Base-by-base conservation (phyloP, 495 filamentous ascomycete genomes). In the Penicillium silybi region DNA sequence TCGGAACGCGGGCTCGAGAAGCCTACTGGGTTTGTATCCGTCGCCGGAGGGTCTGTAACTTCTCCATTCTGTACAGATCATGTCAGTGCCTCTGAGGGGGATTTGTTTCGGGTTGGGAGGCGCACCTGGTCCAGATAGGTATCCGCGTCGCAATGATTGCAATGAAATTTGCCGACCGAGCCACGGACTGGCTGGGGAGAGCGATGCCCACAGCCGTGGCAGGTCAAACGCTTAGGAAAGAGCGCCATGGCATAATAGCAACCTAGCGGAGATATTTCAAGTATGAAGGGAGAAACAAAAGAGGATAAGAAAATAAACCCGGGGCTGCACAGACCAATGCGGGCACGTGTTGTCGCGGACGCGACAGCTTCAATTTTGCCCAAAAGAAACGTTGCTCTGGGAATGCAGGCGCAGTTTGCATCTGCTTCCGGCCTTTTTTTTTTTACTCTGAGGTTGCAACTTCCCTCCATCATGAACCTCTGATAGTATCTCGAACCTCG, bases 21-120 rank as follows among this genome's bases (percentile, higher is more conserved):
- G 56, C 53, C 64, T 17, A 53, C 49, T 5, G 72, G 50, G 25
- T 71, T 69, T 16, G 71, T 75, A 22, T 73, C 77, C 9, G 77
- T 66, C 25, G 80, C 77, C n/a, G 91, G 90, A 15, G 91, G 89
- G 63, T 96, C 91, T 41, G 86, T 88, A 41, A 95, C 90, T 46
- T 92, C 79, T 60, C 91, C 91, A 64, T 89, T 80, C 87, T 92
- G 58, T 23, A 37, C 40, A 11, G 20, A 17, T 22, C 18, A 35
- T 18, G 19, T 52, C 40, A 62, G 50, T 37, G 45, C 32, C 1
- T 11, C 0, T 35, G 10, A 1, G 15, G 1, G 15, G 9, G 34
- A 15, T 25, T 53, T 43, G 41, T 46, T 27, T 66, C 29, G 25
- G 44, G n/a, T 32, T 17, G 44, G 48, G 43, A 44, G 35, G 65